Conservation (phyloP, 1,284 basidiomycete genomes). For the Heterobasidion occidentale region DNA sequence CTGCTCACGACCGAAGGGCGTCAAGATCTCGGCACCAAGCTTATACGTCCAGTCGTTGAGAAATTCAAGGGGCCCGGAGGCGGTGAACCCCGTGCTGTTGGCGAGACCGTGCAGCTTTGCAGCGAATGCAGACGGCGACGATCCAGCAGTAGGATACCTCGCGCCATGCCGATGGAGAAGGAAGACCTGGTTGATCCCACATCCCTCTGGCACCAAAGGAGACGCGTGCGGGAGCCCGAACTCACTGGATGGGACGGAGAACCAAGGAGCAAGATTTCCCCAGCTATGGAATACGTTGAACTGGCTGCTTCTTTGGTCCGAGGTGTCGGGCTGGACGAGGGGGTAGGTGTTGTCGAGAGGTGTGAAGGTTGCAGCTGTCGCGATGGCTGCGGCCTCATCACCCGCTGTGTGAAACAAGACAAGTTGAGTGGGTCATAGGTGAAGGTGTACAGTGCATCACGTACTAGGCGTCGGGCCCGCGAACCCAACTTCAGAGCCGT, state of each 20-base stretch:
- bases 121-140: conserved; percentile 32
- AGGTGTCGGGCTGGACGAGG: conserved; percentile 14
- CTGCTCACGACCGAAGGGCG: conserved; percentile 48
- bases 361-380: conserved; percentile 18
- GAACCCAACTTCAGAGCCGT: conserved; percentile 18
- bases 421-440: too few species aligned
- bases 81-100: conserved; percentile 28
- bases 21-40: conserved; percentile 48
- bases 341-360: conserved; percentile 16
- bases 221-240: conserved; percentile 47
- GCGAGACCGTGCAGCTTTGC: conserved; percentile 27
- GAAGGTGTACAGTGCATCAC: not conserved
- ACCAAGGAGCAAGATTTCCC: conserved; percentile 54
- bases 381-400: conserved; percentile 20
- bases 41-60: conserved; percentile 47
- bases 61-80: conserved; percentile 41
- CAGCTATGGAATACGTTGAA: conserved; percentile 28
- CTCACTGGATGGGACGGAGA: conserved; percentile 37
- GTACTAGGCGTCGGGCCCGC: conserved; percentile 23
- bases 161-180: conserved; percentile 51
- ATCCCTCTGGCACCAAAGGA: conserved; percentile 39
- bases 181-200: conserved; percentile 43
- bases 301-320: conserved; percentile 5
- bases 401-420: conserved; percentile 7
- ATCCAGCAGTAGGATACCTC: conserved; percentile 37